A percentile compares a stretch with the other conserved stretches of the same genome.
These are phyloP conservation scores for Wickerhamiella occidentalis DNA, from an alignment of 805 yeast genomes.

Conservation along the genomic window DNA sequence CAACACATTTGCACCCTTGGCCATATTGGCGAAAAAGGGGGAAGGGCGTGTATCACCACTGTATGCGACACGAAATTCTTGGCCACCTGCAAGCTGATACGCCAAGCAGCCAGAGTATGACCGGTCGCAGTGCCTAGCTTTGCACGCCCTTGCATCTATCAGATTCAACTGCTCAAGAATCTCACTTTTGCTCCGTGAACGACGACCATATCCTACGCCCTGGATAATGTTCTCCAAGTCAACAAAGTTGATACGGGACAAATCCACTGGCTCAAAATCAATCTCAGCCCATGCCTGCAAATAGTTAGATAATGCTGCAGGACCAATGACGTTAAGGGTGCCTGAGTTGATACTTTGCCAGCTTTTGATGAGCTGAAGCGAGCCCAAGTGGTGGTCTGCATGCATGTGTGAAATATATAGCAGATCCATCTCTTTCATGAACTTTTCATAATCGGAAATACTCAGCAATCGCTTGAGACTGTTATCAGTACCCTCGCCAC, in stretches of 20 bases:
- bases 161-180: background rate
- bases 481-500: slow-evolving; percentile 91
- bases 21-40: slow-evolving; percentile 49
- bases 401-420: slow-evolving; percentile 81
- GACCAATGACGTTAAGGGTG: slow-evolving; percentile 50
- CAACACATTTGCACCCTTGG: slow-evolving; percentile 53
- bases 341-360: slow-evolving; percentile 36
- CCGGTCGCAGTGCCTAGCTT: slow-evolving; percentile 76
- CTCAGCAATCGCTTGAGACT: slow-evolving; percentile 52
- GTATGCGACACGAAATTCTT: slow-evolving; percentile 58
- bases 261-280: slow-evolving; percentile 21
- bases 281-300: slow-evolving; percentile 49
- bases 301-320: slow-evolving; percentile 61
- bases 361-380: slow-evolving; percentile 50
- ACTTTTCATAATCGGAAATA: slow-evolving; percentile 30
- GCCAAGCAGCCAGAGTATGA: slow-evolving; percentile 57
- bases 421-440: slow-evolving; percentile 50
- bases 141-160: slow-evolving; percentile 36
- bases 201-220: slow-evolving; percentile 25
- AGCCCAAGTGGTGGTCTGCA: slow-evolving; percentile 94
- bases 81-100: slow-evolving; percentile 21
- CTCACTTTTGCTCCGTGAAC: background rate
- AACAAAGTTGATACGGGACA: slow-evolving; percentile 38
- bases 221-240: slow-evolving; percentile 49
- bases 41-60: slow-evolving; percentile 95